phyloP scores from a whole-genome alignment of 2,329 filamentous ascomycete species.

The Mollisia scopiformis region DNA sequence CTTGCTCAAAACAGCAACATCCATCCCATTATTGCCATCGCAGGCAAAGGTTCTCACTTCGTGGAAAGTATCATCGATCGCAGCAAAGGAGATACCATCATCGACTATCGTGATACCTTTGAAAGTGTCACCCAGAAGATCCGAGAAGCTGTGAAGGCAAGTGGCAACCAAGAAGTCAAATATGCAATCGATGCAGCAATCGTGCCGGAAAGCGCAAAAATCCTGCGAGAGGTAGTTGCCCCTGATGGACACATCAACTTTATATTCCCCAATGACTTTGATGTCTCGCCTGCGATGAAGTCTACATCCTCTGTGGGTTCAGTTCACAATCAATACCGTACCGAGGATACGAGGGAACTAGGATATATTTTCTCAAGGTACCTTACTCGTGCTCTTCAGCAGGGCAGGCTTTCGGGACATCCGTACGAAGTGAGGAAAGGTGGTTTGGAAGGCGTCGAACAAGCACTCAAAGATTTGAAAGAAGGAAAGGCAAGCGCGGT shows the following conservation, averaged over 20 bases:
- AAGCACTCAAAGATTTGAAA: conserved; percentile 57
- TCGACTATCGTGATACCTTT: conserved; percentile 57
- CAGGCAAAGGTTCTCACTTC: conserved; percentile 48
- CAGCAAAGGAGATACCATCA: conserved; percentile 51
- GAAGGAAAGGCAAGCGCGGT: conserved; percentile 62
- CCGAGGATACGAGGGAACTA: conserved; percentile 15
- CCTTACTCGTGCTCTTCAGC: conserved; percentile 41
- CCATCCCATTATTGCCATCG: conserved; percentile 60
- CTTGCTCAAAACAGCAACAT: conserved; percentile 48
- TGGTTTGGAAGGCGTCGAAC: conserved; percentile 49
- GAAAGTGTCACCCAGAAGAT: conserved; percentile 37
- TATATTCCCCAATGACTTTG: conserved; percentile 13
- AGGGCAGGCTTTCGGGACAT: conserved; percentile 52
- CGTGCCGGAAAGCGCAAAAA: conserved; percentile 17
- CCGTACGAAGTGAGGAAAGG: conserved; percentile 51
- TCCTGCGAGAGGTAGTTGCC: conserved; percentile 26
- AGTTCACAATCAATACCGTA: conserved; percentile 17
- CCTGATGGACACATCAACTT: conserved; percentile 38
- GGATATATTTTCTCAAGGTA: conserved; percentile 18
- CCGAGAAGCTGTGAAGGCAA: conserved; percentile 9
- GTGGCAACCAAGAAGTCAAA: conserved; percentile 9
- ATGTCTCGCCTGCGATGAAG: conserved; percentile 10
- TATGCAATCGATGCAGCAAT: conserved; percentile 27
- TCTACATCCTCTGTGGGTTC: conserved; percentile 9
- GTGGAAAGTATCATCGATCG: conserved; percentile 50